These are phyloP conservation scores for Candida ortonii DNA, from an alignment of 805 yeast species.

Conservation along the genomic window DNA sequence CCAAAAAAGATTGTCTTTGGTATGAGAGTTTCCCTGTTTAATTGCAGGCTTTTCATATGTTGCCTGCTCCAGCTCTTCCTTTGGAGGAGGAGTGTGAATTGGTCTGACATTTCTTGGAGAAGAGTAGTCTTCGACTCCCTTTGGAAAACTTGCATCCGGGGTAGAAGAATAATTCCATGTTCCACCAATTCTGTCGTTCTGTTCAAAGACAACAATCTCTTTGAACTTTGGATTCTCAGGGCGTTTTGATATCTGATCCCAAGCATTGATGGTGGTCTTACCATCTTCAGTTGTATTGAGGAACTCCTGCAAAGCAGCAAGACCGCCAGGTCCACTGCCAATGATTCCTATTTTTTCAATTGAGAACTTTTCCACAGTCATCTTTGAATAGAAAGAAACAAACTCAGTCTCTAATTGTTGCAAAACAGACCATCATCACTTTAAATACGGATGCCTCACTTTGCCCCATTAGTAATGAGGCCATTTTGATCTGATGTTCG, in stretches of 20 bases:
- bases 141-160: slow-evolving; percentile 23
- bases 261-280: slow-evolving; percentile 19
- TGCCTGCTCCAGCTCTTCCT: slow-evolving; percentile 13
- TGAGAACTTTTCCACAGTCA: slow-evolving; percentile 3
- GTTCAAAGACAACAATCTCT: slow-evolving; percentile 37
- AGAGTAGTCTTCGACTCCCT: slow-evolving; percentile 4
- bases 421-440: too few species aligned
- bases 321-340: slow-evolving; percentile 12
- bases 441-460: too few species aligned
- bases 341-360: slow-evolving; percentile 9
- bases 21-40: slow-evolving; percentile 12
- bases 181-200: slow-evolving; percentile 36
- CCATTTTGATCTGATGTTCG: too few species aligned
- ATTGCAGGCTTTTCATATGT: slow-evolving; percentile 30
- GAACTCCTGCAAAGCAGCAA: slow-evolving; percentile 10
- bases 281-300: slow-evolving; percentile 30
- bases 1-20: slow-evolving; percentile 27
- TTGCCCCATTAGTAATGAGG: too few species aligned
- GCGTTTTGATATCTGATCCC: slow-evolving; percentile 1
- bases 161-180: slow-evolving; percentile 31
- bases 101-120: slow-evolving; percentile 9
- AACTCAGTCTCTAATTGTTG: too few species aligned
- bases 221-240: slow-evolving; percentile 28
- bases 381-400: too few species aligned
- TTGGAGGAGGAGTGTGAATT: slow-evolving; percentile 24